Evolutionary conservation across 75 land plant genomes (phyloP).

Genomic region (Cupressus sempervirens): DNA sequence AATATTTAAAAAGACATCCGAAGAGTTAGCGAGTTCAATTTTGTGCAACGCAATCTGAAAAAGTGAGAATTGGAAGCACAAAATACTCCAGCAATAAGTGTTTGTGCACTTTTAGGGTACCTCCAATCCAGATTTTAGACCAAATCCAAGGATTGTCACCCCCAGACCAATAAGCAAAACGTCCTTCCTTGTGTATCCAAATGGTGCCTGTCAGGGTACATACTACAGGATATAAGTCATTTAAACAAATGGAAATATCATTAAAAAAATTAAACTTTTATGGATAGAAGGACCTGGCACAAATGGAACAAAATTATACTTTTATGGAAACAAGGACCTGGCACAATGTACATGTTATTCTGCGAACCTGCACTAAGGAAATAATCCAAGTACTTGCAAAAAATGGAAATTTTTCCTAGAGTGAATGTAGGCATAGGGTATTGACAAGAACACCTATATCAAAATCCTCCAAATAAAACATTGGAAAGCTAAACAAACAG

Average conservation of each 20-base stretch:
- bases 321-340: not conserved
- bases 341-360: not conserved
- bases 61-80: not conserved
- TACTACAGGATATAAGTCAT: not conserved
- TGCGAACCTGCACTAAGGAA: not conserved
- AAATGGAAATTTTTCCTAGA: not conserved
- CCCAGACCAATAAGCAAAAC: conserved; percentile 89
- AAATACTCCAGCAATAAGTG: not conserved
- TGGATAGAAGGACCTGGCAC: not conserved
- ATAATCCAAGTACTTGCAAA: not conserved
- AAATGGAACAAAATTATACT: not conserved
- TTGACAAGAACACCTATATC: not conserved
- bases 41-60: not conserved
- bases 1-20: not conserved
- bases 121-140: conserved; percentile 85
- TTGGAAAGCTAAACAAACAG: not conserved
- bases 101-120: conserved; percentile 25
- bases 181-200: conserved; percentile 95
- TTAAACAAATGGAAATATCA: not conserved
- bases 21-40: not conserved
- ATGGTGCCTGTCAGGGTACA: conserved; percentile 50
- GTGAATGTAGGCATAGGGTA: not conserved
- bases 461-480: not conserved
- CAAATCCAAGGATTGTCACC: conserved; percentile 62
- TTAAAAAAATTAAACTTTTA: not conserved